Conservation (phyloP, 768 basidiomycete genomes). For the Lentinula edodes region DNA sequence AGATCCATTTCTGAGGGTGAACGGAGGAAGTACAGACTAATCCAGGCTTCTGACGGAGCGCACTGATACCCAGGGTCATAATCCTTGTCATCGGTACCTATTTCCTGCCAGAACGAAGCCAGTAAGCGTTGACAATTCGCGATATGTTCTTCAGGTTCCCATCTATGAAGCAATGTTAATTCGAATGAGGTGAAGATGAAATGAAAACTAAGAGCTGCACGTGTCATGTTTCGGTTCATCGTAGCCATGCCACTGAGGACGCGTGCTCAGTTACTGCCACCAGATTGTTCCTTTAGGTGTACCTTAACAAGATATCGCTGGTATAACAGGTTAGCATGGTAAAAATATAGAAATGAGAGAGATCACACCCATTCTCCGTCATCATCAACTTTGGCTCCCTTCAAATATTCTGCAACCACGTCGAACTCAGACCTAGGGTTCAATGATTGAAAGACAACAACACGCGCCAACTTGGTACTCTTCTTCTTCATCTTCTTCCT, state of each 20-base stretch:
- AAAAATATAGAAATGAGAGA: no score
- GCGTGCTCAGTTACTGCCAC: neutral
- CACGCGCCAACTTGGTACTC: neutral
- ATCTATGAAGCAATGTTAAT: constrained; percentile 33
- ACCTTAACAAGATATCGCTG: constrained; percentile 74
- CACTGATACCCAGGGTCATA: constrained; percentile 42
- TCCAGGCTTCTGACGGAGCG: constrained; percentile 48
- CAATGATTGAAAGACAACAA: neutral
- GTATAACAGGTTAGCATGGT: neutral
- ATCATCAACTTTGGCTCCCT: neutral
- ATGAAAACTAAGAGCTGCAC: constrained; percentile 24
- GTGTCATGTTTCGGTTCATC: constrained; percentile 49
- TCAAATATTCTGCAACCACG: neutral
- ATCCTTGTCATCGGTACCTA: constrained; percentile 54
- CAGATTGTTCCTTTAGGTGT: neutral
- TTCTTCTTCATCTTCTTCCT: neutral
- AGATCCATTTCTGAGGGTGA: neutral
- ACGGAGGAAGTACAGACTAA: constrained; percentile 32
- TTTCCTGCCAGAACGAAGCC: constrained; percentile 56
- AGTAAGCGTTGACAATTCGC: constrained; percentile 51
- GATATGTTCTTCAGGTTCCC: constrained; percentile 66
- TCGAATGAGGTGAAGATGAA: neutral
- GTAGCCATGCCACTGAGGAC: constrained; percentile 57
- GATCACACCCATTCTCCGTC: constrained; percentile 1
- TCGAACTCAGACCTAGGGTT: neutral